phyloP scores from a whole-genome alignment of 495 filamentous ascomycete species.

The Neurospora sp. region DNA sequence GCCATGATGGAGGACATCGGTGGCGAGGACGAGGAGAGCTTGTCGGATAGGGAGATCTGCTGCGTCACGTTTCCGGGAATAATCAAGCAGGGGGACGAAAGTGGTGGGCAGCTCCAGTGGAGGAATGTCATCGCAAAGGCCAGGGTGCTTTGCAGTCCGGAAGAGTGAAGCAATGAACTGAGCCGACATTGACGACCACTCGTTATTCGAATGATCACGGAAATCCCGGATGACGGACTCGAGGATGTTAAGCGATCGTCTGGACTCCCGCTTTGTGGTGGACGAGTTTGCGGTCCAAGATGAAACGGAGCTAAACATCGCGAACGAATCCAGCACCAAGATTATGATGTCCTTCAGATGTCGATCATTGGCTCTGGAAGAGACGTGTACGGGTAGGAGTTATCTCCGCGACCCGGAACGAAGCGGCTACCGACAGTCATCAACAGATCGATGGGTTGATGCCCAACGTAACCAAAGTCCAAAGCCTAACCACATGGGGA shows the following conservation, averaged over 20 bases:
- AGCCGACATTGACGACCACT: conserved; percentile 2
- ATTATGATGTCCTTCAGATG: too few species aligned
- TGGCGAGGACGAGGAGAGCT: conserved; percentile 42
- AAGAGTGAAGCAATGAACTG: conserved; percentile 7
- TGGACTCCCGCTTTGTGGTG: not conserved
- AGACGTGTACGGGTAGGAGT: not conserved
- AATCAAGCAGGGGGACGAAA: conserved; percentile 46
- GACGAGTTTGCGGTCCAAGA: not conserved
- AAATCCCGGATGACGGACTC: not conserved
- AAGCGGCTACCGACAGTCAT: too few species aligned
- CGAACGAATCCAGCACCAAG: not conserved
- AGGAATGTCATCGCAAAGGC: conserved; percentile 46
- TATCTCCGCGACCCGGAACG: not conserved
- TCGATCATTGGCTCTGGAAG: not conserved
- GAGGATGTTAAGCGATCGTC: not conserved
- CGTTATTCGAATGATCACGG: not conserved
- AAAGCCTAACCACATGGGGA: not conserved
- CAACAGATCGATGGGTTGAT: too few species aligned
- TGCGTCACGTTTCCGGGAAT: conserved; percentile 45
- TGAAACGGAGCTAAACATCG: not conserved
- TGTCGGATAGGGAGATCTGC: conserved; percentile 34
- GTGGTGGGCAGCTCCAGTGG: conserved; percentile 40
- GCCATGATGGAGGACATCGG: conserved; percentile 48
- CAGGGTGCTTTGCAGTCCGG: conserved; percentile 41
- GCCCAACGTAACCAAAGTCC: not conserved